These are phyloP conservation scores for Pythium rhizo-oryzae DNA, from an alignment of 352 stramenopile genomes.

Conservation along the genomic window DNA sequence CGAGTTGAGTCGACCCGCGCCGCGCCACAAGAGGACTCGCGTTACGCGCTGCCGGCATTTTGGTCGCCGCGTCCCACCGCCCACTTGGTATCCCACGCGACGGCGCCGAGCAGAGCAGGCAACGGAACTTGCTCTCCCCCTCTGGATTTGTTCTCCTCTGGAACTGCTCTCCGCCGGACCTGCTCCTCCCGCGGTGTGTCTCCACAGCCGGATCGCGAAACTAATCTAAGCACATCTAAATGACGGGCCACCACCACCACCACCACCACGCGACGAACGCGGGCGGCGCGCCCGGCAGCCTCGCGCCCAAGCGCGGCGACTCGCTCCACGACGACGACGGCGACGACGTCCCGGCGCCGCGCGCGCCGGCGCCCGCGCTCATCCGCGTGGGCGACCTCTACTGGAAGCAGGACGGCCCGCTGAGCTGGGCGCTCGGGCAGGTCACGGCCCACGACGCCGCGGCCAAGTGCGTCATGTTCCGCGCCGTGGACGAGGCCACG, in stretches of 20 bases:
- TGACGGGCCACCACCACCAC: slow-evolving; percentile 17
- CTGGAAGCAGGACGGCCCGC: slow-evolving; percentile 72
- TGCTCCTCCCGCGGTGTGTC: not conserved
- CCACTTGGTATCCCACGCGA: not conserved
- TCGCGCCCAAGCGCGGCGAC: slow-evolving; percentile 10
- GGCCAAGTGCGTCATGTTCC: slow-evolving; percentile 47
- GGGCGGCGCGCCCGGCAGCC: slow-evolving; percentile 4
- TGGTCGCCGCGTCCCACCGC: not conserved
- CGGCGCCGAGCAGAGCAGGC: not conserved
- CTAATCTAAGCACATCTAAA: not conserved
- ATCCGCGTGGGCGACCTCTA: slow-evolving; percentile 80
- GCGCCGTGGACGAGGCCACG: slow-evolving; percentile 61
- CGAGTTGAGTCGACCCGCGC: not conserved
- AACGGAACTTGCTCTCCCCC: slow-evolving; percentile 15
- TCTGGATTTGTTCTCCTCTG: not conserved
- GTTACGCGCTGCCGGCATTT: not conserved
- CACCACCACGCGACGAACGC: slow-evolving; percentile 10
- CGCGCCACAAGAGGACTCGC: not conserved
- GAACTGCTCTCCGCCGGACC: not conserved
- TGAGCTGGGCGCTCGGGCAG: slow-evolving; percentile 72
- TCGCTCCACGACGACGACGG: not conserved
- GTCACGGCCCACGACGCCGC: slow-evolving; percentile 50
- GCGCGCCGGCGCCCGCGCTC: slow-evolving; percentile 8
- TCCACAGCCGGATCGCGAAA: not conserved
- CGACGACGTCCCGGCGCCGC: slow-evolving; percentile 11